phyloP scores from a whole-genome alignment of 169 alveolate genomes.

The Hammondia hammondi region DNA sequence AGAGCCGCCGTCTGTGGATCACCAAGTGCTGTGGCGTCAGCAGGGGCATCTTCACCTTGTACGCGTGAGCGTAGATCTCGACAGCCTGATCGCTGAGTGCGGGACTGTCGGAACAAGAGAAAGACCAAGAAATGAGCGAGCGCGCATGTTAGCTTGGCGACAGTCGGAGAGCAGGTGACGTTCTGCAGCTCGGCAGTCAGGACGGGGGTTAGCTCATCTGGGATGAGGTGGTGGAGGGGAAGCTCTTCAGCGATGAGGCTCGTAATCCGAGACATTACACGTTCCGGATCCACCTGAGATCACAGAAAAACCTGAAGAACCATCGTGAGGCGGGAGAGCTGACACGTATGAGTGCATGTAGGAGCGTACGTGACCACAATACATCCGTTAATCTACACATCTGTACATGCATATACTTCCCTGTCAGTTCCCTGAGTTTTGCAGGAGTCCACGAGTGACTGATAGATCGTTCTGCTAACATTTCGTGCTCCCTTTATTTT shows the following conservation, averaged over 20 bases:
- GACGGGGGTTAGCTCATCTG: not conserved
- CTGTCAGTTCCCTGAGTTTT: no score
- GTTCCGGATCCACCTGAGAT: not conserved
- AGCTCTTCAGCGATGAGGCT: constrained; percentile 38
- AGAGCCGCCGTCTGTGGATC: no score
- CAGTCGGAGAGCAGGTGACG: not conserved
- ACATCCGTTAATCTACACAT: no score
- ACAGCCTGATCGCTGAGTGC: not conserved
- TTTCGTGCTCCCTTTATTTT: no score
- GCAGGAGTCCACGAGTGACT: no score
- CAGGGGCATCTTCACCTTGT: no score
- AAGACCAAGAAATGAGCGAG: not conserved
- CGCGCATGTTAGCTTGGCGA: constrained; percentile 14
- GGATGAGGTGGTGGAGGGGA: not conserved
- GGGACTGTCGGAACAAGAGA: constrained; percentile 13
- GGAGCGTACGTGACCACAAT: no score
- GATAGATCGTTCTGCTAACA: no score
- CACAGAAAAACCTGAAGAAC: not conserved
- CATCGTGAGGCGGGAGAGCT: not conserved
- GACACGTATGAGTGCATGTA: no score
- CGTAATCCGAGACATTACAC: not conserved
- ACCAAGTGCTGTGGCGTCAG: no score
- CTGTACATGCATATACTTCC: no score
- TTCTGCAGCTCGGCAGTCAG: constrained; percentile 6
- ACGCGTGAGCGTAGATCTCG: not conserved